These are phyloP conservation scores for Microbotryomycetes sp. DNA, from an alignment of 1,284 basidiomycete genomes.

Conservation along the genomic window DNA sequence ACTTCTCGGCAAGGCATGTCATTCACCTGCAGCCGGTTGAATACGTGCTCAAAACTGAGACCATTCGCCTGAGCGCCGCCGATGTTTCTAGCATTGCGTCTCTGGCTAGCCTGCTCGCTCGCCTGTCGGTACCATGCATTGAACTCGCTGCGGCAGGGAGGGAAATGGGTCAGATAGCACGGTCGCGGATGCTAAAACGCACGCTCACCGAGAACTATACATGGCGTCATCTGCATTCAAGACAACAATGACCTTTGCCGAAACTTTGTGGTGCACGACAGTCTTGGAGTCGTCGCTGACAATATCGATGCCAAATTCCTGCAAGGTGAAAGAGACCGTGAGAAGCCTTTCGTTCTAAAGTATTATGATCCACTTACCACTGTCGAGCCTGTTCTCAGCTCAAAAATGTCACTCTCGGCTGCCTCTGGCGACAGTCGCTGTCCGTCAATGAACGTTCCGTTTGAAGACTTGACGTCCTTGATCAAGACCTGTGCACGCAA, in stretches of 20 bases:
- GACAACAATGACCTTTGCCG: slow-evolving; percentile 83
- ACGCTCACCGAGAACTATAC: slow-evolving; percentile 26
- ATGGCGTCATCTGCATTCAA: slow-evolving; percentile 73
- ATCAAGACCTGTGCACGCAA: slow-evolving; percentile 68
- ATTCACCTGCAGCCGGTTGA: slow-evolving; percentile 45
- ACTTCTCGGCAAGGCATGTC: background rate
- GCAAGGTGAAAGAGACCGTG: background rate
- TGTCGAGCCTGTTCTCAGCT: slow-evolving; percentile 90
- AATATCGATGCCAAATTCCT: slow-evolving; percentile 99
- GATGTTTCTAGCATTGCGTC: slow-evolving; percentile 21
- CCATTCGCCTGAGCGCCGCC: slow-evolving; percentile 42
- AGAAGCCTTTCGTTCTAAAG: background rate
- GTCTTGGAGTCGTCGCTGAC: slow-evolving; percentile 98
- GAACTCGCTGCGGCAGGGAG: slow-evolving; percentile 24
- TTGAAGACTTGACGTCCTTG: slow-evolving; percentile 96
- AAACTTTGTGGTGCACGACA: slow-evolving; percentile 96
- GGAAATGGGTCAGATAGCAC: no score
- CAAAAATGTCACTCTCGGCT: slow-evolving; percentile 84
- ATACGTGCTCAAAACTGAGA: slow-evolving; percentile 47
- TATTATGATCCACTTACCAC: slow-evolving; percentile 50
- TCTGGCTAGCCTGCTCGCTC: slow-evolving; percentile 22
- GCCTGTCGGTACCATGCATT: slow-evolving; percentile 32
- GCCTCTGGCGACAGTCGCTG: slow-evolving; percentile 85
- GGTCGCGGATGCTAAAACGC: no score
- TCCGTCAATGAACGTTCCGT: slow-evolving; percentile 97